These are phyloP conservation scores for Microbotryomycetes sp. DNA, from an alignment of 1,284 basidiomycete species.

Conservation along the genomic window DNA sequence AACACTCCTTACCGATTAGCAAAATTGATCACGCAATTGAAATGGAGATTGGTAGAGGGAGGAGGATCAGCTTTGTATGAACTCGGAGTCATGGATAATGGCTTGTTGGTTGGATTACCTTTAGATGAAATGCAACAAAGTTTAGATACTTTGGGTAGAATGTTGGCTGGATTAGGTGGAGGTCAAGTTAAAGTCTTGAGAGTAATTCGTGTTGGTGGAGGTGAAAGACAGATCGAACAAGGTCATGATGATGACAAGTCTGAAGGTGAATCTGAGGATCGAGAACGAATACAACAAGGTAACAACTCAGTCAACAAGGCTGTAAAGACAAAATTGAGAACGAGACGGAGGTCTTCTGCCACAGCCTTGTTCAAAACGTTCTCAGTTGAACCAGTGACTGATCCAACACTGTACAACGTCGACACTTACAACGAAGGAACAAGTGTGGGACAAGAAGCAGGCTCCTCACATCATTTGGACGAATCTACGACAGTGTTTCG, in stretches of 20 bases:
- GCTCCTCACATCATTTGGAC: neutral
- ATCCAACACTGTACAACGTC: neutral
- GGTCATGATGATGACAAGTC: neutral
- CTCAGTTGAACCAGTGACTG: neutral
- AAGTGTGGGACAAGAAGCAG: neutral
- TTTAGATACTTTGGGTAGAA: slow-evolving; percentile 74
- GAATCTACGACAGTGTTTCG: neutral
- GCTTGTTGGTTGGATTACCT: slow-evolving; percentile 71
- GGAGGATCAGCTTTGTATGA: slow-evolving; percentile 82
- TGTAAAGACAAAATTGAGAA: neutral
- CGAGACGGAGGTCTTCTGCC: neutral
- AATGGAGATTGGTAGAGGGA: slow-evolving; percentile 87
- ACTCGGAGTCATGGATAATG: slow-evolving; percentile 76
- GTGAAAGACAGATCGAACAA: no score
- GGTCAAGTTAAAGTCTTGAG: slow-evolving; percentile 17
- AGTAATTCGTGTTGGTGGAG: slow-evolving; percentile 20
- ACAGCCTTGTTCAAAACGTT: neutral
- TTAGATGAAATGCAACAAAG: slow-evolving; percentile 68
- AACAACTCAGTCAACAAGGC: neutral
- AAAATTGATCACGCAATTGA: slow-evolving; percentile 77
- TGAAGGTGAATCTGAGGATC: neutral
- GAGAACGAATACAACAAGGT: no score
- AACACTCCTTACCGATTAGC: slow-evolving; percentile 59
- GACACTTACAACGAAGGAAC: no score
- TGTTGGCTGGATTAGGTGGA: slow-evolving; percentile 83